Percentiles rank a stretch among this genome's conserved stretches.
Evolutionary conservation across 768 basidiomycete genomes (phyloP).

Genomic region (Mycena latifolia): DNA sequence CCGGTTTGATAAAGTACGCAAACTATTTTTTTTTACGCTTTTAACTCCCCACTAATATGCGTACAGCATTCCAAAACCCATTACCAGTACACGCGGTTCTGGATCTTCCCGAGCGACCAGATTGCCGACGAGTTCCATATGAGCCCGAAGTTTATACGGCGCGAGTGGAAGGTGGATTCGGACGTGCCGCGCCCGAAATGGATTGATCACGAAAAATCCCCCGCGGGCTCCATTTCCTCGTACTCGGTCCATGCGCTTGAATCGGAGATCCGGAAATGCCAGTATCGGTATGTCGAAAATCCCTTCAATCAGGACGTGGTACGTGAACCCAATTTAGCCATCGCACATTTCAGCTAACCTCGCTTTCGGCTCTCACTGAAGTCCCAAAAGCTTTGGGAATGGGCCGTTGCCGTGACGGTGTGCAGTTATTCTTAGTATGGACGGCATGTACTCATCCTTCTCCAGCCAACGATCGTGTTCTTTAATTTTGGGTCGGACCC

Average conservation of each 20-base stretch:
- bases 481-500: not conserved
- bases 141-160: constrained; percentile 1
- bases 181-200: not conserved
- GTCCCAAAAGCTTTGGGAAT: not conserved
- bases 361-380: not conserved
- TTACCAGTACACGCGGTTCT: not conserved
- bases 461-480: not conserved
- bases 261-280: not conserved
- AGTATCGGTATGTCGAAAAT: not conserved
- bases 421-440: not conserved
- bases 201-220: not conserved
- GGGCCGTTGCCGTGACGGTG: not conserved
- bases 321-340: not conserved
- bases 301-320: not conserved
- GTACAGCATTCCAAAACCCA: not conserved
- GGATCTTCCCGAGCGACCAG: not conserved
- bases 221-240: not conserved
- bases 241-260: not conserved
- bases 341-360: not conserved
- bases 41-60: too few species aligned
- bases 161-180: not conserved
- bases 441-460: too few species aligned
- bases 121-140: not conserved
- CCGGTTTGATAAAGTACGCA: not conserved
- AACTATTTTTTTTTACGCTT: too few species aligned